These are phyloP conservation scores for Cubamyces sp. DNA, from an alignment of 768 basidiomycete species.

Conservation along the genomic window DNA sequence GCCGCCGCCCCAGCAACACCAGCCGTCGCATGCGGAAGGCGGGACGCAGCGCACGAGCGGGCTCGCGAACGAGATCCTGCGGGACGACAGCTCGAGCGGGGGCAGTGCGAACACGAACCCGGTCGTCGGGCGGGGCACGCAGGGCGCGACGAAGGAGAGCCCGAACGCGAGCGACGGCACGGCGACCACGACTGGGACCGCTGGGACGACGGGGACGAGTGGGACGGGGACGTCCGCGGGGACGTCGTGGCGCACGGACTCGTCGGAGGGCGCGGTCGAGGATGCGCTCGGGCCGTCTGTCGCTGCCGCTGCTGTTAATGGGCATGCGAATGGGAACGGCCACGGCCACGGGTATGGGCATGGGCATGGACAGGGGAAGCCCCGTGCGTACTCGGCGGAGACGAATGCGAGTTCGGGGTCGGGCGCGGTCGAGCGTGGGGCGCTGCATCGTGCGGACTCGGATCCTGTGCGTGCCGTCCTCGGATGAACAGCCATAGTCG, in stretches of 20 bases:
- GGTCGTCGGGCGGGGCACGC: not conserved
- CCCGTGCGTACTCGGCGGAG: slow-evolving; percentile 26
- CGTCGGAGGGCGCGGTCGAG: slow-evolving; percentile 10
- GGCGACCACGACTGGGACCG: slow-evolving; percentile 17
- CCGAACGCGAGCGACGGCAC: slow-evolving; percentile 22
- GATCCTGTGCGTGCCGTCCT: slow-evolving; percentile 21
- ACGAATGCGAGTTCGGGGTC: slow-evolving; percentile 8
- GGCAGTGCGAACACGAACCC: slow-evolving; percentile 5
- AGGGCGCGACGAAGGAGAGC: slow-evolving; percentile 12
- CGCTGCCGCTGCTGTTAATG: not conserved
- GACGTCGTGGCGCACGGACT: slow-evolving; percentile 32
- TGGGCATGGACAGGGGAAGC: slow-evolving; percentile 17
- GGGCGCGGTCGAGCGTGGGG: not conserved
- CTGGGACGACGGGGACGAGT: too few species aligned
- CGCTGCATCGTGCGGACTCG: slow-evolving; percentile 26
- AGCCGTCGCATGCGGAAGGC: not conserved
- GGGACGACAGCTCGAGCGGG: slow-evolving; percentile 19
- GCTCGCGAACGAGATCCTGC: slow-evolving; percentile 36
- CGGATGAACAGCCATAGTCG: slow-evolving; percentile 2
- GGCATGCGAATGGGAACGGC: slow-evolving; percentile 5
- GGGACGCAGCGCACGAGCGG: slow-evolving; percentile 28
- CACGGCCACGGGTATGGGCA: slow-evolving; percentile 5
- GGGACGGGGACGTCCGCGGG: slow-evolving; percentile 4
- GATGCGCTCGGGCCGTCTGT: slow-evolving; percentile 1
- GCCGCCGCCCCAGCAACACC: slow-evolving; percentile 2